These are phyloP conservation scores for Pestalotiopsis sp. DNA, from an alignment of 2,329 filamentous ascomycete species.

Conservation along the genomic window DNA sequence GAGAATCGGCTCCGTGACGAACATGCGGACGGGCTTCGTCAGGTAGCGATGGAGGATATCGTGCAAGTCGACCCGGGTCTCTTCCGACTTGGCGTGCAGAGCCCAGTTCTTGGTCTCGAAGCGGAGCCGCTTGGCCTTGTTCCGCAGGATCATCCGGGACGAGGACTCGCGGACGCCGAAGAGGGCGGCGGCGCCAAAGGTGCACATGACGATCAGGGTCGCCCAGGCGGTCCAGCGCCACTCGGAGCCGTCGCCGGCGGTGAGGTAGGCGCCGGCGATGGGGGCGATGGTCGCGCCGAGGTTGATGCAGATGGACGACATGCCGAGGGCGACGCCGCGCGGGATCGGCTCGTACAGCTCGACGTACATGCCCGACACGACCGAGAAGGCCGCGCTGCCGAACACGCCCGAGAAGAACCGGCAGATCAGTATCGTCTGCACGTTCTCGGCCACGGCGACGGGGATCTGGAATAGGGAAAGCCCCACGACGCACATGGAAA, in stretches of 20 bases:
- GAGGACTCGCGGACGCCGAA: conserved; percentile 53
- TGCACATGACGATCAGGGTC: conserved; percentile 48
- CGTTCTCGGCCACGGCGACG: conserved; percentile 19
- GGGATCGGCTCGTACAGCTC: conserved; percentile 21
- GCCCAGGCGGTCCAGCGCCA: conserved; percentile 63
- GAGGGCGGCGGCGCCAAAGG: conserved; percentile 42
- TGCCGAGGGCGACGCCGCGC: conserved; percentile 20
- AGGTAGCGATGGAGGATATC: conserved; percentile 20
- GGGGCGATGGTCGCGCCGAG: conserved; percentile 20
- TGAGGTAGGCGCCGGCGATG: conserved; percentile 17
- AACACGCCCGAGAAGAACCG: conserved; percentile 24
- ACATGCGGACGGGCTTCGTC: conserved; percentile 23
- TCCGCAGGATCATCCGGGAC: conserved; percentile 47
- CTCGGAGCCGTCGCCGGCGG: neutral
- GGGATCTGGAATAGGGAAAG: conserved; percentile 22
- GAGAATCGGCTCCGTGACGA: conserved; percentile 22
- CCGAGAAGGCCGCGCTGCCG: conserved; percentile 16
- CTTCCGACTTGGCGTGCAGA: conserved; percentile 29
- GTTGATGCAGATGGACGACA: conserved; percentile 20
- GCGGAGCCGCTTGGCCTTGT: conserved; percentile 49
- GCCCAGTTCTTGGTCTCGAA: conserved; percentile 42
- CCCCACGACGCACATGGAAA: conserved; percentile 17
- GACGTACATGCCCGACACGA: conserved; percentile 21
- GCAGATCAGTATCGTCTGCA: conserved; percentile 20
- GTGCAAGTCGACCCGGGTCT: conserved; percentile 22